Conservation (phyloP, 345 rosid species). For the Corchorus olitorius region DNA sequence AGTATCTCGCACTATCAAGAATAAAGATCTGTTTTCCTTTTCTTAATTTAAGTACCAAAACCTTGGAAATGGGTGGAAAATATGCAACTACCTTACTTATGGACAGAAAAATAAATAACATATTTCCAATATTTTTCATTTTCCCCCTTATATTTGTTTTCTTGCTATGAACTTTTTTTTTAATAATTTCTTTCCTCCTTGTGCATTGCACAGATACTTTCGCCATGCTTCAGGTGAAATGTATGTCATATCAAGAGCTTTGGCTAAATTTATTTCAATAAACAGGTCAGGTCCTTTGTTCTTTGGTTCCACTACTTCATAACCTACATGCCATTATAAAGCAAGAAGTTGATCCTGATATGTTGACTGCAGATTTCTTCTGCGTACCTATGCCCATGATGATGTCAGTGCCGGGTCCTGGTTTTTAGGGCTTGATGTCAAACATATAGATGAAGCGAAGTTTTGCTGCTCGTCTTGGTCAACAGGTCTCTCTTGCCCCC, state of each 20-base stretch:
- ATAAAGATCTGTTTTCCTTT: not conserved
- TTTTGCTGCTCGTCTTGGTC: constrained; percentile 81
- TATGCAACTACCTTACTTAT: not conserved
- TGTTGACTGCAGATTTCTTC: constrained; percentile 49
- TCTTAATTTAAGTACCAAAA: not conserved
- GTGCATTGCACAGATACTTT: constrained; percentile 54
- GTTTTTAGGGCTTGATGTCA: constrained; percentile 75
- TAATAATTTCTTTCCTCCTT: not conserved
- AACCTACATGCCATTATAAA: not conserved
- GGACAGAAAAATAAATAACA: not conserved
- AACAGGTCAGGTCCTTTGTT: constrained; percentile 49
- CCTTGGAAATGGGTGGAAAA: not conserved
- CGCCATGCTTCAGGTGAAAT: constrained; percentile 84
- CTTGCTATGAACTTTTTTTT: not conserved
- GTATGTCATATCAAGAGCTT: constrained; percentile 60
- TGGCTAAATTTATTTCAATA: constrained; percentile 72
- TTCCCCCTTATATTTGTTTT: not conserved
- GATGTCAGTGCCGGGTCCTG: constrained; percentile 80
- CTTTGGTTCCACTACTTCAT: not conserved
- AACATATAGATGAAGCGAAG: constrained; percentile 66
- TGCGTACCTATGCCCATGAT: constrained; percentile 66
- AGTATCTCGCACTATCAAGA: not conserved
- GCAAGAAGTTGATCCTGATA: constrained; percentile 9
- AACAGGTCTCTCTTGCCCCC: constrained; percentile 47
- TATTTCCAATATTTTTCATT: not conserved